A percentile compares a stretch with the other conserved stretches of the same genome.
These are phyloP conservation scores for Aureobasidium mangrovei DNA, from an alignment of 2,329 filamentous ascomycete species.

Conservation along the genomic window DNA sequence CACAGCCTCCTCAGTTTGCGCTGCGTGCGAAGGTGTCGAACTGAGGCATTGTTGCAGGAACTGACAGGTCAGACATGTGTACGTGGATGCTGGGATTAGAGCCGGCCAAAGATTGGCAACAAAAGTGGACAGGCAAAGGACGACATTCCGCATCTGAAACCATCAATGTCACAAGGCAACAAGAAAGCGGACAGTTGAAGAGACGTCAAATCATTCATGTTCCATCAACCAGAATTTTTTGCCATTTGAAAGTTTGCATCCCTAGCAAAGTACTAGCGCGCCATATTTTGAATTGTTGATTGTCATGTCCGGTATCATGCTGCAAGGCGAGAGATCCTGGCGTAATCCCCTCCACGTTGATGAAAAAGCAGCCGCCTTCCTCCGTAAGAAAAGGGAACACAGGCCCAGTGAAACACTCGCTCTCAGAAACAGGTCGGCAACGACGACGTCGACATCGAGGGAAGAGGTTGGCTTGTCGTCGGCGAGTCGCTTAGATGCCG, in stretches of 20 bases:
- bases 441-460: conserved; percentile 13
- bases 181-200: not conserved
- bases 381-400: conserved; percentile 6
- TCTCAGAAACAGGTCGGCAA: conserved; percentile 9
- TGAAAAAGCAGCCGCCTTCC: conserved; percentile 1
- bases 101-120: too few species aligned
- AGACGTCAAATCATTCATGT: conserved; percentile 6
- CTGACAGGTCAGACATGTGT: too few species aligned
- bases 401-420: conserved; percentile 6
- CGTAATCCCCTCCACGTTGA: conserved; percentile 8
- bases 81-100: too few species aligned
- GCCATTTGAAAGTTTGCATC: conserved; percentile 8
- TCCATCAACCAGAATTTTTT: conserved; percentile 15
- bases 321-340: not conserved
- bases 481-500: conserved; percentile 74
- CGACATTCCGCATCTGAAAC: too few species aligned
- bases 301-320: conserved; percentile 2
- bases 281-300: conserved; percentile 9
- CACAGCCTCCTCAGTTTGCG: conserved; percentile 18
- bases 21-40: conserved; percentile 14
- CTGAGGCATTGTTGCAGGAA: not conserved
- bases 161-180: not conserved
- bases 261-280: conserved; percentile 14
- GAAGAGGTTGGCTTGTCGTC: conserved; percentile 14
- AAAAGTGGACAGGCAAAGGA: too few species aligned